Conservation (phyloP, 345 rosid species). For the Sisymbrium irio region DNA sequence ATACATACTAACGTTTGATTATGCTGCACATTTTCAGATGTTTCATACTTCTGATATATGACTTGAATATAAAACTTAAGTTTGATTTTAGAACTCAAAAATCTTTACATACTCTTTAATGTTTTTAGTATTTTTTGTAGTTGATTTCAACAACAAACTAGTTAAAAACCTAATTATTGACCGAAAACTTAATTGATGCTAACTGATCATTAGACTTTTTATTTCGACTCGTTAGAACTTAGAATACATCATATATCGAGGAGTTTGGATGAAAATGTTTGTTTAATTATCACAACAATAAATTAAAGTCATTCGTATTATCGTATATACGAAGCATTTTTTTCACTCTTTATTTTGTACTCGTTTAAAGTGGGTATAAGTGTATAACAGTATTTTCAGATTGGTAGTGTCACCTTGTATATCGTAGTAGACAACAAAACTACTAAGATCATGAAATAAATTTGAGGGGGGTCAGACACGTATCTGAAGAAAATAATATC, state of each 20-base stretch:
- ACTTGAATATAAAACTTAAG: background rate
- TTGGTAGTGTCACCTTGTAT: background rate
- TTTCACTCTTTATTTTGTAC: background rate
- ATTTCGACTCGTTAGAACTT: background rate
- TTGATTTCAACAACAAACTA: background rate
- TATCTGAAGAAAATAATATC: background rate
- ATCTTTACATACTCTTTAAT: background rate
- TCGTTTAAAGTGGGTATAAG: background rate
- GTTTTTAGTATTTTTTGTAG: no score
- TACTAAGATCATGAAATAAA: background rate
- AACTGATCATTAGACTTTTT: background rate
- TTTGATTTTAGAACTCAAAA: slow-evolving; percentile 1
- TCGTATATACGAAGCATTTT: background rate
- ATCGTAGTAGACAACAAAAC: background rate
- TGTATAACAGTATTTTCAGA: background rate
- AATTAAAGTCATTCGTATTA: no score
- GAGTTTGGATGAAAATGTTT: background rate
- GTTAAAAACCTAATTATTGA: background rate
- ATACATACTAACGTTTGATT: background rate
- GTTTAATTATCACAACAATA: background rate
- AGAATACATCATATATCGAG: background rate
- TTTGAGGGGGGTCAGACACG: background rate
- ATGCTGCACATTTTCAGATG: background rate
- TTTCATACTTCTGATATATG: background rate
- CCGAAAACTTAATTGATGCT: background rate